phyloP scores from a whole-genome alignment of 768 basidiomycete genomes.

The Lanmaoa pseudosensibilis region DNA sequence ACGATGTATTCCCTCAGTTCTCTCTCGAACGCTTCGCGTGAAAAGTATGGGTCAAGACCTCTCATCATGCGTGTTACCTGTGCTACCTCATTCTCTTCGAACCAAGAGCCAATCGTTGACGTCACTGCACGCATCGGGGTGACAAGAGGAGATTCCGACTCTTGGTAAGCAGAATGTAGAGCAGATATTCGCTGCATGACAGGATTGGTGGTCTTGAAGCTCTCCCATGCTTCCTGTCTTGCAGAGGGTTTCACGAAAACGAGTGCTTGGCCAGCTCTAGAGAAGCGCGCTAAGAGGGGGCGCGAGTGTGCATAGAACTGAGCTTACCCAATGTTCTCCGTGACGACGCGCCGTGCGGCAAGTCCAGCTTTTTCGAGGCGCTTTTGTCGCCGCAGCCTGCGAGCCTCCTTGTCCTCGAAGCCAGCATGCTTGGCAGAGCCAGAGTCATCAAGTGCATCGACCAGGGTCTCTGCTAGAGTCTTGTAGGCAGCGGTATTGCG shows the following conservation, averaged over 20 bases:
- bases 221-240: constrained; percentile 78
- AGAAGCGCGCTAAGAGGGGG: neutral
- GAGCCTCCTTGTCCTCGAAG: constrained; percentile 91
- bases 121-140: constrained; percentile 81
- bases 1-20: constrained; percentile 96
- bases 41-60: constrained; percentile 84
- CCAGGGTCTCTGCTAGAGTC: constrained; percentile 79
- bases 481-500: constrained; percentile 96
- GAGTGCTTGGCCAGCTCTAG: constrained; percentile 81
- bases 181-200: constrained; percentile 58
- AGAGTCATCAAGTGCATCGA: constrained; percentile 93
- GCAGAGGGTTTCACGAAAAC: constrained; percentile 83
- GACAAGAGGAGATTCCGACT: constrained; percentile 91
- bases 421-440: constrained; percentile 93
- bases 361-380: constrained; percentile 86
- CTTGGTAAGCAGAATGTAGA: constrained; percentile 74
- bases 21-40: constrained; percentile 80
- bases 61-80: constrained; percentile 88
- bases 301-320: neutral
- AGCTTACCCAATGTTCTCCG: constrained; percentile 80
- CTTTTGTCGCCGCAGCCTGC: constrained; percentile 74
- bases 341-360: constrained; percentile 46
- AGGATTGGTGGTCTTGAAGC: constrained; percentile 77
- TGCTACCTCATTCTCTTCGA: constrained; percentile 98
- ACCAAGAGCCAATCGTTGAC: constrained; percentile 82